Evolutionary conservation across 1,284 basidiomycete genomes (phyloP).

Genomic region (Entoloma clypeatum): DNA sequence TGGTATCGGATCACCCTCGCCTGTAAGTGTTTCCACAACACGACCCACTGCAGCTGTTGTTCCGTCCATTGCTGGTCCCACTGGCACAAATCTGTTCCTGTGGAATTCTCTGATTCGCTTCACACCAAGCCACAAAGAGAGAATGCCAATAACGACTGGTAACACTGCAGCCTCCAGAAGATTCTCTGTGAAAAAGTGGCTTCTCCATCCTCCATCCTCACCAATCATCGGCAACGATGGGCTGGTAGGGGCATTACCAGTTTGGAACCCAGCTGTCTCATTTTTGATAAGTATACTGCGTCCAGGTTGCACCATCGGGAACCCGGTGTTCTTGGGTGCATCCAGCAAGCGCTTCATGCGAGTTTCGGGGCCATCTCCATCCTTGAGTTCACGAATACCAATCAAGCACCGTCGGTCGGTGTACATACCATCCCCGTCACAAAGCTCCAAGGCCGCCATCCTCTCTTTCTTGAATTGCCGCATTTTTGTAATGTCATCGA

Average conservation of each 20-base stretch:
- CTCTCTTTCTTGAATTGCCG: slow-evolving; percentile 20
- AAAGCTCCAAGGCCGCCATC: slow-evolving; percentile 23
- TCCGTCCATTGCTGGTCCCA: slow-evolving; percentile 1
- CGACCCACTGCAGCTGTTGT: background rate
- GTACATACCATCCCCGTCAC: slow-evolving; percentile 15
- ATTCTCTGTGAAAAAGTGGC: slow-evolving; percentile 9
- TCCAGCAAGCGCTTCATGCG: slow-evolving; percentile 38
- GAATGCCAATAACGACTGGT: slow-evolving; percentile 20
- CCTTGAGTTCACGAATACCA: slow-evolving; percentile 53
- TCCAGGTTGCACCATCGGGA: slow-evolving; percentile 12
- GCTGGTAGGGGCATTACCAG: slow-evolving; percentile 4
- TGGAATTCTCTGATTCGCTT: slow-evolving; percentile 17
- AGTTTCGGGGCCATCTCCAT: slow-evolving; percentile 32
- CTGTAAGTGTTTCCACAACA: slow-evolving; percentile 4
- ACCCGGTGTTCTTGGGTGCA: slow-evolving; percentile 22
- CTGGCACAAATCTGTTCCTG: slow-evolving; percentile 9
- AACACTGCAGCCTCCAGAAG: slow-evolving; percentile 16
- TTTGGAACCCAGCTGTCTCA: slow-evolving; percentile 7
- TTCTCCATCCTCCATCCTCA: slow-evolving; percentile 8
- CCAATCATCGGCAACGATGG: background rate
- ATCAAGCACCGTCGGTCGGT: slow-evolving; percentile 53
- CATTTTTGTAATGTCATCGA: slow-evolving; percentile 43
- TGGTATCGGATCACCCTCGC: background rate
- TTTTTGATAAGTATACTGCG: slow-evolving; percentile 7
- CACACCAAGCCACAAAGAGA: slow-evolving; percentile 26